Base-by-base conservation (phyloP, 805 yeast species). In the Candida taoyuanica region DNA sequence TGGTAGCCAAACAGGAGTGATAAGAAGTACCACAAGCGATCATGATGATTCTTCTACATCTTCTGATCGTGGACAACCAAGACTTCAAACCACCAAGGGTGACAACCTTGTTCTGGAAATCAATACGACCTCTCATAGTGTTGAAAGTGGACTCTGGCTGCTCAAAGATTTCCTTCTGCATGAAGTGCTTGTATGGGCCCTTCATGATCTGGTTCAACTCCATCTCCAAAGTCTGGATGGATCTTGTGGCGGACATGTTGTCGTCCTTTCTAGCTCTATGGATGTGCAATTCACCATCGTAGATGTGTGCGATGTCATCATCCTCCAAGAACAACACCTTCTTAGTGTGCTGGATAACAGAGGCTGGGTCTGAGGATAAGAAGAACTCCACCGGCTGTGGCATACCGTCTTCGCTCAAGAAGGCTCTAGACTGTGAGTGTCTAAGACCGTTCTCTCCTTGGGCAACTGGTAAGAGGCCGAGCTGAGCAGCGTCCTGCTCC, bases 1-100 rank as follows among this genome's bases (percentile, higher is more conserved):
- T 80, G 17, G 96, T 91, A 16, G 98, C 98, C 60, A 93, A 68
- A 71, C 99, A 93, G 14, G 98, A 93, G 67, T 93, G 98, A 62
- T 89, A 93, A 0, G 98, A 93, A 6, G 99, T 93, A 69, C 99
- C 99, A 69, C 99, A 93, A 2, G 98, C 99, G 67, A 93, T 85
- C 98, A 93, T 93, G 43, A 89, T 85, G 55, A 93, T 75, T 65
- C 98, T 79, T 67, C 97, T 80, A 53, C 96, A 88, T 58, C 96
- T 79, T 67, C 98, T 78, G 47, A 93, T 85, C 32, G 93, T 85
- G 20, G 93, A 79, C 47, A 93, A 70, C 74, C 81, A 85, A 13
- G 83, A 73, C 52, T 83, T 78, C 56, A 93, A 73, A 29, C 99
- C 99, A 58, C 98, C 98, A 44, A 93, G 73, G 49, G 76, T 84